phyloP scores from a whole-genome alignment of 768 basidiomycete genomes.

The Mycena filopes region DNA sequence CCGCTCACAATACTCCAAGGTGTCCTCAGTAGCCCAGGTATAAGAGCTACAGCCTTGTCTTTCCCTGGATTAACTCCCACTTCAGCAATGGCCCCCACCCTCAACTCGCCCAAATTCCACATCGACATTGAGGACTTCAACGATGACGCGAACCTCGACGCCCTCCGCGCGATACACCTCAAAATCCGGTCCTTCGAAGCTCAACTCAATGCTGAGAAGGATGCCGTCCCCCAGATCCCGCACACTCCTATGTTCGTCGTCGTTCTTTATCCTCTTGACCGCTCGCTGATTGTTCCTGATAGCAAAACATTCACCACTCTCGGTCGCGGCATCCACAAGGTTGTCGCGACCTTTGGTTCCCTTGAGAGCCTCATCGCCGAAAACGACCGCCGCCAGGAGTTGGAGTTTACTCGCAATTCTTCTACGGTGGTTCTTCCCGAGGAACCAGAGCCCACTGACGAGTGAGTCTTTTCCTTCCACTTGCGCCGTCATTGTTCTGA shows the following conservation, averaged over 20 bases:
- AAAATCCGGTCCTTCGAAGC: not conserved
- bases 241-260: not conserved
- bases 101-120: too few species aligned
- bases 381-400: slow-evolving; percentile 9
- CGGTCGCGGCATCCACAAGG: not conserved
- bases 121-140: not conserved
- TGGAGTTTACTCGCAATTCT: not conserved
- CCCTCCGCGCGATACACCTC: not conserved
- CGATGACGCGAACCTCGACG: not conserved
- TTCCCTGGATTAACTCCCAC: not conserved
- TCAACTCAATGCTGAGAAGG: not conserved
- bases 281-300: not conserved
- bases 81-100: not conserved
- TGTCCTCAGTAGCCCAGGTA: too few species aligned
- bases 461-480: not conserved
- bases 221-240: not conserved
- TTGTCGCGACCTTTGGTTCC: not conserved
- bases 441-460: not conserved
- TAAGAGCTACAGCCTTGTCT: too few species aligned
- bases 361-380: slow-evolving; percentile 4
- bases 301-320: slow-evolving; percentile 3
- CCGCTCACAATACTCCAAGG: not conserved
- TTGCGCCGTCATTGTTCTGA: not conserved
- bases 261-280: not conserved
- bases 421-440: not conserved